These are phyloP conservation scores for Rhizopus sp. DNA, from an alignment of 371 early-diverging fungal species.

Conservation along the genomic window DNA sequence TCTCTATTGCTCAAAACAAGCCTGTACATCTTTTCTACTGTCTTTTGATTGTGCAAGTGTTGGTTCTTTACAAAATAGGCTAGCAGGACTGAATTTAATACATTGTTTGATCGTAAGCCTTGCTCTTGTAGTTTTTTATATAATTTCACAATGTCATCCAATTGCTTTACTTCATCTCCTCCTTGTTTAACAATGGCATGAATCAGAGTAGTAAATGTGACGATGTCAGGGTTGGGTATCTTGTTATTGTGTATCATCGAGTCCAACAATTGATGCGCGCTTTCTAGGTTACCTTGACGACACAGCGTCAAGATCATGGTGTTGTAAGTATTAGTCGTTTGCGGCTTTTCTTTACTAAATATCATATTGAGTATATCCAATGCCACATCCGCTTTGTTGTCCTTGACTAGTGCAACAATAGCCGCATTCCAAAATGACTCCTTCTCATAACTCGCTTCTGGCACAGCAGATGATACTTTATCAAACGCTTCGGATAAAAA, in stretches of 20 bases:
- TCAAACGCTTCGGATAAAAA: conserved; percentile 27
- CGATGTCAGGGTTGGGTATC: conserved; percentile 44
- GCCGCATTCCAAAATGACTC: conserved; percentile 25
- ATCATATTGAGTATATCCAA: conserved; percentile 22
- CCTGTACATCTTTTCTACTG: conserved; percentile 20
- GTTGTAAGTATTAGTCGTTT: conserved; percentile 33
- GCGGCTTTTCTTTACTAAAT: conserved; percentile 12
- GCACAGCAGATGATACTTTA: conserved; percentile 7
- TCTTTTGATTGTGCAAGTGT: conserved; percentile 3
- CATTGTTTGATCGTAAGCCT: conserved; percentile 23
- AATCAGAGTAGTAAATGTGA: conserved; percentile 43
- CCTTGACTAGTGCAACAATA: conserved; percentile 24
- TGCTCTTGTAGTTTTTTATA: conserved; percentile 26
- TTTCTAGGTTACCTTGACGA: conserved; percentile 25
- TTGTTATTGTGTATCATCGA: conserved; percentile 24
- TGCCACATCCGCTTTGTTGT: conserved; percentile 25
- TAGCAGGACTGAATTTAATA: conserved; percentile 34
- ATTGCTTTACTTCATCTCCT: conserved; percentile 13
- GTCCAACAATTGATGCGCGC: conserved; percentile 30
- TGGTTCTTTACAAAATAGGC: conserved; percentile 27
- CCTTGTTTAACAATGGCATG: conserved; percentile 33
- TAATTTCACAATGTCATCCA: conserved; percentile 10
- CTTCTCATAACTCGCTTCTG: conserved; percentile 1
- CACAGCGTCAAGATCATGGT: conserved; percentile 29
- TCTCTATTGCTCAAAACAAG: conserved; percentile 22